These are phyloP conservation scores for Aspergillus steynii DNA, from an alignment of 495 filamentous ascomycete species.

Conservation along the genomic window DNA sequence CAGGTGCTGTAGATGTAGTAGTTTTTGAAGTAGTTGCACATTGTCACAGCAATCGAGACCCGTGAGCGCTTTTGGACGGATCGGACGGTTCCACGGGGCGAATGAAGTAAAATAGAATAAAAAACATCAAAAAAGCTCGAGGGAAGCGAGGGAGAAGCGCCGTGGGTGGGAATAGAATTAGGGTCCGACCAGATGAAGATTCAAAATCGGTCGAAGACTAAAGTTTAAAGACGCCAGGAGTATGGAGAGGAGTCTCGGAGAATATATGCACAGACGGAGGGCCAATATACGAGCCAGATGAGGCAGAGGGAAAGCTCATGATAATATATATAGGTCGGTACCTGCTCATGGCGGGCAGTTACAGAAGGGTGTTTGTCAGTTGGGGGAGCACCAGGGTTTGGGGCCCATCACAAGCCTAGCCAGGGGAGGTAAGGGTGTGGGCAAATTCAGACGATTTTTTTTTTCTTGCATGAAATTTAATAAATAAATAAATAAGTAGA, in stretches of 20 bases:
- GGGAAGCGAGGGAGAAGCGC: neutral
- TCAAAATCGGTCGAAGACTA: neutral
- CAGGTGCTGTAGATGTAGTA: constrained; percentile 77
- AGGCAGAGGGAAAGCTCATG: constrained; percentile 14
- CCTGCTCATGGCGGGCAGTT: constrained; percentile 17
- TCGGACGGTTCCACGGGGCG: constrained; percentile 3
- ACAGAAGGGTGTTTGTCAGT: constrained; percentile 18
- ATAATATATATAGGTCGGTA: constrained; percentile 10
- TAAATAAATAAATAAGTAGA: constrained; percentile 4
- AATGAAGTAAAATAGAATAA: constrained; percentile 3
- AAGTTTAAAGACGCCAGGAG: neutral
- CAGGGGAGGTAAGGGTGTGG: constrained; percentile 14
- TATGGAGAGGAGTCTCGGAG: neutral
- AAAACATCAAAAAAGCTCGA: neutral
- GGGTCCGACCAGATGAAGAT: neutral
- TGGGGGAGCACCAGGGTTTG: constrained; percentile 13
- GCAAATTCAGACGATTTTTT: neutral
- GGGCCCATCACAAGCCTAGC: constrained; percentile 26
- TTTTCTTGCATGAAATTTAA: neutral
- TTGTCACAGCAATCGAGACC: constrained; percentile 37
- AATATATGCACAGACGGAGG: neutral
- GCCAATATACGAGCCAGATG: constrained; percentile 4
- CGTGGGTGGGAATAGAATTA: neutral
- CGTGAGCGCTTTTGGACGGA: neutral
- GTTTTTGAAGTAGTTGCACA: constrained; percentile 79